Conservation (phyloP, 1,284 basidiomycete genomes). For the Cryptococcus sp. region DNA sequence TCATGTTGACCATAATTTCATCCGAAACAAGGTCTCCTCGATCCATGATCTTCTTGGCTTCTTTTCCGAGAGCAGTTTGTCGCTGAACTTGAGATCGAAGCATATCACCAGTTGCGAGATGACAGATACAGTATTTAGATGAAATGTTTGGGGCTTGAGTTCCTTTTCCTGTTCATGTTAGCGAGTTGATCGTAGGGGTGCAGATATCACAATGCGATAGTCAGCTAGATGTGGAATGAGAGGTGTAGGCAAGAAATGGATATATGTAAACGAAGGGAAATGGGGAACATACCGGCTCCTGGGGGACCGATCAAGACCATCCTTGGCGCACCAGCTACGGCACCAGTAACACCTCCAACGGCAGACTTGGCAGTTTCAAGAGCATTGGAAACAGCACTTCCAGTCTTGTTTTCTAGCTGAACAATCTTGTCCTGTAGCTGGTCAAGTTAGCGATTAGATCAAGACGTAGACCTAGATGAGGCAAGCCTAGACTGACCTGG, state of each 20-base stretch:
- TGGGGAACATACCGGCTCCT: slow-evolving; percentile 66
- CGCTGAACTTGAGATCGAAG: slow-evolving; percentile 85
- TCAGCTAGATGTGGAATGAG: too few species aligned
- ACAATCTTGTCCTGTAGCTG: slow-evolving; percentile 46
- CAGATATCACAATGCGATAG: too few species aligned
- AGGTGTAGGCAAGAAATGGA: background rate
- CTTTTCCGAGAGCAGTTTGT: slow-evolving; percentile 81
- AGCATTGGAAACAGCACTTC: slow-evolving; percentile 39
- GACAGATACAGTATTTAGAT: slow-evolving; percentile 91
- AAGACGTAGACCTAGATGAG: background rate
- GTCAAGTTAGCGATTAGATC: background rate
- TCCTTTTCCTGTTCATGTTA: slow-evolving; percentile 70
- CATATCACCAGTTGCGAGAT: slow-evolving; percentile 98
- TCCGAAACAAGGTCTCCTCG: slow-evolving; percentile 87
- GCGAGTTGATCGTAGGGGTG: background rate
- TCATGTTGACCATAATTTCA: slow-evolving; percentile 97
- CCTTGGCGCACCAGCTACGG: slow-evolving; percentile 55
- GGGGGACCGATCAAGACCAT: slow-evolving; percentile 92
- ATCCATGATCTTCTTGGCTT: slow-evolving; percentile 99
- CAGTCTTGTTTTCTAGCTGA: slow-evolving; percentile 37
- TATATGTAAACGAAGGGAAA: too few species aligned
- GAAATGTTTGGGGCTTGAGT: slow-evolving; percentile 94
- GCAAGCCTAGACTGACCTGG: slow-evolving; percentile 55
- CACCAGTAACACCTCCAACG: slow-evolving; percentile 16
- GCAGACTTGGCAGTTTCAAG: slow-evolving; percentile 52